Percentiles rank a stretch among this genome's conserved stretches.
Evolutionary conservation across 169 alveolate species (phyloP).

Genomic region (Eimeria necatrix): DNA sequence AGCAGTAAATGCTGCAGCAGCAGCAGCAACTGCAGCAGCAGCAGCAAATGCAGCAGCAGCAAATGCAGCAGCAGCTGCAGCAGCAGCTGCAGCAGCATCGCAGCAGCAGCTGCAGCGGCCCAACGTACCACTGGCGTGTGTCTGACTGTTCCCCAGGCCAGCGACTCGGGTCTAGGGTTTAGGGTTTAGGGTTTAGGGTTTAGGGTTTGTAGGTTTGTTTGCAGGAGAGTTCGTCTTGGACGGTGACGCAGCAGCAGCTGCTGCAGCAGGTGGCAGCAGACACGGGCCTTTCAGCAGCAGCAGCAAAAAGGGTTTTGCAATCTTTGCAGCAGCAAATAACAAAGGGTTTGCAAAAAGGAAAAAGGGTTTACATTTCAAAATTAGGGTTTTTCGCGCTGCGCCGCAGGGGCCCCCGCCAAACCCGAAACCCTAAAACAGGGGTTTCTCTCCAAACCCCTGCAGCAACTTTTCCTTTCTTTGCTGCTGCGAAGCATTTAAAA

Average conservation of each 20-base stretch:
- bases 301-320: not conserved
- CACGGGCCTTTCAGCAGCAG: conserved; percentile 3
- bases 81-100: too few species aligned
- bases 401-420: conserved; percentile 25
- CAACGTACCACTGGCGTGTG: too few species aligned
- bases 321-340: not conserved
- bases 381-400: conserved; percentile 30
- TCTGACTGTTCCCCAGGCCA: too few species aligned
- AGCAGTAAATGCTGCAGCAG: too few species aligned
- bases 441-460: conserved; percentile 35
- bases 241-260: conserved; percentile 35
- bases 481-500: conserved; percentile 2
- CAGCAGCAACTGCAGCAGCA: too few species aligned
- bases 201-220: not conserved
- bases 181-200: too few species aligned
- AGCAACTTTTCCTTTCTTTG: conserved; percentile 46
- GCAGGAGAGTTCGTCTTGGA: not conserved
- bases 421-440: conserved; percentile 56
- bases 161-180: too few species aligned
- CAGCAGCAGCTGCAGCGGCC: too few species aligned
- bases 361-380: not conserved
- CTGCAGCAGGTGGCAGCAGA: conserved; percentile 33
- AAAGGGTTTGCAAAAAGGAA: not conserved
- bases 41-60: too few species aligned
- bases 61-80: too few species aligned